These are phyloP conservation scores for Diaporthe ilicicola DNA, from an alignment of 2,329 filamentous ascomycete species.

Conservation along the genomic window DNA sequence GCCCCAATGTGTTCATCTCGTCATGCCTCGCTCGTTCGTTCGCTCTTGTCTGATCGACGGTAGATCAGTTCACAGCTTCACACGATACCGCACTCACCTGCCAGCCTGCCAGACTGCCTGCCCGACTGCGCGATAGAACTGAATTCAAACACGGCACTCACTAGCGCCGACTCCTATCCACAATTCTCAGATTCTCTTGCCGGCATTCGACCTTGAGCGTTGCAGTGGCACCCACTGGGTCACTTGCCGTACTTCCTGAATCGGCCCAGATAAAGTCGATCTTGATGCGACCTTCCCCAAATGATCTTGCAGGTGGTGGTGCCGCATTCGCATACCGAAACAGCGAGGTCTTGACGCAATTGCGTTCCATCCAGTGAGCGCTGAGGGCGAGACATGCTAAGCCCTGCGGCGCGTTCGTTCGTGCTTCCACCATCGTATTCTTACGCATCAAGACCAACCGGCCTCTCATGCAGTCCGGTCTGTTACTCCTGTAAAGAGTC, in stretches of 20 bases:
- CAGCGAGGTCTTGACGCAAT: slow-evolving; percentile 2
- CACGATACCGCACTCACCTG: background rate
- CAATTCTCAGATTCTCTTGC: background rate
- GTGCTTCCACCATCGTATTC: background rate
- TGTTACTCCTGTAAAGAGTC: background rate
- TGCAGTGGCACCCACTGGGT: background rate
- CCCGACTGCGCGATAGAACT: background rate
- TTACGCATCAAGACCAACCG: background rate
- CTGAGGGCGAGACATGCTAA: slow-evolving; percentile 3
- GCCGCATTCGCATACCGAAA: slow-evolving; percentile 13
- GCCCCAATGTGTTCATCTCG: slow-evolving; percentile 12
- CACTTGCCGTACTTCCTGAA: background rate
- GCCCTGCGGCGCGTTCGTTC: background rate
- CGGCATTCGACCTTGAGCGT: slow-evolving; percentile 9
- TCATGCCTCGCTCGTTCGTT: background rate
- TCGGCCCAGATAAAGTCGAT: slow-evolving; percentile 1
- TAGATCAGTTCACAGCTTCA: slow-evolving; percentile 15
- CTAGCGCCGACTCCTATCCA: slow-evolving; percentile 20
- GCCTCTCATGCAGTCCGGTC: background rate
- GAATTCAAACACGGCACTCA: slow-evolving; percentile 19
- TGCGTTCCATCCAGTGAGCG: background rate
- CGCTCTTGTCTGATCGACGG: slow-evolving; percentile 17
- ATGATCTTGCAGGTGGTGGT: background rate
- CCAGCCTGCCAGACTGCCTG: background rate
- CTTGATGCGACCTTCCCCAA: slow-evolving; percentile 30